Base-by-base conservation (phyloP, 2,329 filamentous ascomycete species). In the Trichoderma brevicompactum region DNA sequence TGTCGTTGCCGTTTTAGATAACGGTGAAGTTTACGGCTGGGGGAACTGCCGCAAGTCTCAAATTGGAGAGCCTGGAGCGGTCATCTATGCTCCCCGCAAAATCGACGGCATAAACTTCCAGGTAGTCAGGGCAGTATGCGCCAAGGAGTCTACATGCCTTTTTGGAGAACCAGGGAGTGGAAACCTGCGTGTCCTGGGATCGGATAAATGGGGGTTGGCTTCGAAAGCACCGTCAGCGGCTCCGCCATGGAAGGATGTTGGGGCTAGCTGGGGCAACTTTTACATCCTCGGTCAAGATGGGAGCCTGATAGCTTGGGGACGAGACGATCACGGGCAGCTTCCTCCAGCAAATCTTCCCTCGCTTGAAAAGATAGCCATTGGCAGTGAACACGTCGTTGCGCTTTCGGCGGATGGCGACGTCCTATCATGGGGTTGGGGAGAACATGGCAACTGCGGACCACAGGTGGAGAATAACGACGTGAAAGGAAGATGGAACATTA, bases 371-470 rank as follows among this genome's bases (percentile, higher is more conserved):
- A 84, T 98, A n/a, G 90, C 91, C 3, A 86, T 91, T 52, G 95
- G 95, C 0, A 97, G 94, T 73, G 95, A 98, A 77, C 95, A 99
- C 76, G 87, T 86, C n/a, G 77, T 98, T 68, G 92, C 88, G 8
- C 77, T 94, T 32, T 87, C 90, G 0, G 79, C 78, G 9, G 81
- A 84, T 19, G 87, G 87, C 1, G 85, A 89, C 58, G 87, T 97
- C 1, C 78, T 96, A 55, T 86, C 92, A 1, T 98, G 94, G 92
- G 95, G 95, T 19, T 99, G 95, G 95, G 94, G 93, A 2, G 94
- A 98, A 78, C 95, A 99, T 78, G 95, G 95, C 1, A 99, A 99
- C 75, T 99, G 95, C 75, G 95, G 95, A 3, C 85, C 87, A 41
- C 81, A 84, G 12, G 86, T 87, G 67, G 79, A 83, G 17, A 80